Conservation (phyloP, 495 filamentous ascomycete genomes). For the Letharia lupina region DNA sequence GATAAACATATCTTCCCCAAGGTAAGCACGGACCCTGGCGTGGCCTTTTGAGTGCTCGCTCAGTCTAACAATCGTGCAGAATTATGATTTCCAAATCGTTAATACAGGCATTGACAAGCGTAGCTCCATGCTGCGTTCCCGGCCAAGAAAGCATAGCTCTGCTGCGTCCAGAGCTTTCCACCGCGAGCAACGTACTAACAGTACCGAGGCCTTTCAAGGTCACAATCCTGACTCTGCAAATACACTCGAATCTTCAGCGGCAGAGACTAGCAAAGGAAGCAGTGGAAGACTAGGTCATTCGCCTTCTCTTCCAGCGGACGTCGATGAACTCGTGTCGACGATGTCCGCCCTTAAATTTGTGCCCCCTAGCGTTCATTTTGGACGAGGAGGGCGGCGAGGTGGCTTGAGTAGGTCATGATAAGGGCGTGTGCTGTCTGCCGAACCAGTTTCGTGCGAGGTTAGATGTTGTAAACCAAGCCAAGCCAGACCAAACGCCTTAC, state of each 20-base stretch:
- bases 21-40: conserved; percentile 29
- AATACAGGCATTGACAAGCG: conserved; percentile 82
- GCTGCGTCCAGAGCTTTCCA: conserved; percentile 28
- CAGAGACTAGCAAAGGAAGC: not conserved
- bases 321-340: conserved; percentile 64
- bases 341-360: conserved; percentile 82
- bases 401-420: conserved; percentile 27
- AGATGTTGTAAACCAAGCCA: not conserved
- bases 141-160: conserved; percentile 44
- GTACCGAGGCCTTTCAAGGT: not conserved
- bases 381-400: conserved; percentile 46
- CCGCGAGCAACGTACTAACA: conserved; percentile 10
- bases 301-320: conserved; percentile 33
- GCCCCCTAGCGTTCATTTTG: conserved; percentile 66
- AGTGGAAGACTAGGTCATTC: not conserved
- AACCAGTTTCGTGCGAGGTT: not conserved
- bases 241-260: not conserved
- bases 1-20: conserved; percentile 93
- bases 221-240: not conserved
- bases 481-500: not conserved
- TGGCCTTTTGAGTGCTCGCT: not conserved
- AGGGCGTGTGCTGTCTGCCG: not conserved
- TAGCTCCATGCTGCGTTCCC: conserved; percentile 61
- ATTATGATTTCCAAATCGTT: conserved; percentile 84
- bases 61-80: conserved; percentile 30